Percentiles rank a stretch among this genome's conserved stretches.
Conservation (phyloP, 2,329 filamentous ascomycete species). For the Colletotrichum tamarilloi region DNA sequence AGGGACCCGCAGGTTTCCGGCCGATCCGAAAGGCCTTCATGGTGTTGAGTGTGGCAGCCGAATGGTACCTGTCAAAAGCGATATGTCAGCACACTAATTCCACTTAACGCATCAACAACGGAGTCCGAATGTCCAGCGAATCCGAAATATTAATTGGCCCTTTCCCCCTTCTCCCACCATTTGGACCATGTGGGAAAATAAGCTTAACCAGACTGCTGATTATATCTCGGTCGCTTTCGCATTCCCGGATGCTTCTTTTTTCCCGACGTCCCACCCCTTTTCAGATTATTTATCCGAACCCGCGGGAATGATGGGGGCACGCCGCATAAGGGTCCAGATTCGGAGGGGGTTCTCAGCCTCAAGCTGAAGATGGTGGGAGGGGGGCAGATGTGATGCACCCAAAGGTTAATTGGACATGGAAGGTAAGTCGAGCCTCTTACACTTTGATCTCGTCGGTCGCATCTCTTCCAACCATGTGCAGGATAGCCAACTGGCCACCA, state of each 20-base stretch:
- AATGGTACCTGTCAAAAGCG: constrained; percentile 64
- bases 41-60: constrained; percentile 59
- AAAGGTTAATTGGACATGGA: not conserved
- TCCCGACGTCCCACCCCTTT: not conserved
- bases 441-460: constrained; percentile 69
- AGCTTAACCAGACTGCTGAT: constrained; percentile 34
- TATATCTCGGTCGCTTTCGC: not conserved
- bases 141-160: constrained; percentile 26
- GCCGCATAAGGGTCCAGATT: not conserved
- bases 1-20: constrained; percentile 62
- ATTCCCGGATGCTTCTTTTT: not conserved
- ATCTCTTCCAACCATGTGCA: constrained; percentile 71
- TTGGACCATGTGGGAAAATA: constrained; percentile 3
- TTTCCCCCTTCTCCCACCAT: constrained; percentile 10
- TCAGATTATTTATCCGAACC: not conserved
- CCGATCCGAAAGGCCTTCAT: constrained; percentile 73
- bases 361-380: not conserved
- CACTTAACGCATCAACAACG: constrained; percentile 22
- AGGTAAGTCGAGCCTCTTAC: constrained; percentile 49
- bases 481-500: constrained; percentile 67
- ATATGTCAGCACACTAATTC: constrained; percentile 42
- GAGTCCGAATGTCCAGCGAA: constrained; percentile 11
- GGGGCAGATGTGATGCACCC: not conserved
- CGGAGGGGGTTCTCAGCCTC: not conserved
- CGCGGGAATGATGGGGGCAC: not conserved